Conservation (phyloP, 129 eudicot species). For the Lonicera japonica region DNA sequence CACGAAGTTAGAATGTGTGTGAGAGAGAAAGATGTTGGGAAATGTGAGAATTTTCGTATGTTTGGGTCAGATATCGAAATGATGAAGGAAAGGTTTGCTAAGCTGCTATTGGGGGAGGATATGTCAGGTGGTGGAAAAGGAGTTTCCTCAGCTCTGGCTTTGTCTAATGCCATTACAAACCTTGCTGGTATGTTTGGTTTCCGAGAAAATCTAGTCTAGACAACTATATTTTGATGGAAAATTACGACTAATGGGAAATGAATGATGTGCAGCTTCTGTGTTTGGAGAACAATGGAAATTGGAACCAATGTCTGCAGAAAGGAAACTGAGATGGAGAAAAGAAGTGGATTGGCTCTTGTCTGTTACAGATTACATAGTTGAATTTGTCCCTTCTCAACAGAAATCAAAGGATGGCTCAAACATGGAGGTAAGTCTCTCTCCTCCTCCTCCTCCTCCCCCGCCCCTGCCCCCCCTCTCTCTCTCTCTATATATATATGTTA, state of each 20-base stretch:
- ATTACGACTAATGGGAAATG: background rate
- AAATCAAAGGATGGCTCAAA: slow-evolving; percentile 54
- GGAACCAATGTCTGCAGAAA: slow-evolving; percentile 68
- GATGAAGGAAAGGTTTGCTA: slow-evolving; percentile 78
- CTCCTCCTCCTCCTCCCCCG: background rate
- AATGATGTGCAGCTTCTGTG: slow-evolving; percentile 54
- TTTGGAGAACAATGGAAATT: slow-evolving; percentile 71
- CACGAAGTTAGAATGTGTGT: too few species aligned
- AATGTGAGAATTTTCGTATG: background rate
- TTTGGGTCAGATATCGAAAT: slow-evolving; percentile 48
- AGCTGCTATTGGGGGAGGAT: slow-evolving; percentile 77
- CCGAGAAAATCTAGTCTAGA: background rate
- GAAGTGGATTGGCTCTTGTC: slow-evolving; percentile 81
- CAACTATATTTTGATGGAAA: background rate
- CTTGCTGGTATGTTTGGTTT: slow-evolving; percentile 49
- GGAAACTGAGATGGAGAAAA: slow-evolving; percentile 70
- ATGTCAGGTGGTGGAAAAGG: slow-evolving; percentile 97
- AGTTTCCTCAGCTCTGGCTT: slow-evolving; percentile 81
- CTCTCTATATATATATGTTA: background rate
- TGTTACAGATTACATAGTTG: slow-evolving; percentile 77
- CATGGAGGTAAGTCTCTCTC: slow-evolving; percentile 51
- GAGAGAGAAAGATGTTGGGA: too few species aligned
- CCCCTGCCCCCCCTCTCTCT: slow-evolving; percentile 5
- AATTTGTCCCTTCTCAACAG: slow-evolving; percentile 70
- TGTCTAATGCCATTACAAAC: slow-evolving; percentile 84